Base-by-base conservation (phyloP, 371 early-diverging fungal genomes). In the Lichtheimia ramosa region DNA sequence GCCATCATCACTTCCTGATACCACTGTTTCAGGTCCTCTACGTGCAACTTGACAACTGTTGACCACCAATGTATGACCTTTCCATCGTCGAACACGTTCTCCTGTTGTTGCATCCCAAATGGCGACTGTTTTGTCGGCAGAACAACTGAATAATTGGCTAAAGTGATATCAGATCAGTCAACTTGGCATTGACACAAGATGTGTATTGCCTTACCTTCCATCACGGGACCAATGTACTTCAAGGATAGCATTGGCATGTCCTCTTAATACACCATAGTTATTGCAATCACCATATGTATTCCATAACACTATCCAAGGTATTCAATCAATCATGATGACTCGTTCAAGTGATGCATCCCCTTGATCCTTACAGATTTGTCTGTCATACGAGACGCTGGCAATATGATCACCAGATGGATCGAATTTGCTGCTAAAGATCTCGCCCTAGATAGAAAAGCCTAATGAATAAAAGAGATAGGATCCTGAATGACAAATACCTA, bases 151-250 rank as follows among this genome's bases (percentile, higher is more conserved):
- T 23, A 95, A 68, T 48, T 86, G 83, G 42, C 76, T 82, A 59
- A 10, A 42, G 14, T 34, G 34, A 21, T 23, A 15, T 1, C 27
- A 28, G 23, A 52, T 56, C 12, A 15, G 52, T 39, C 23, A 59
- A 14, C 2, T n/a, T 21, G 18, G 1, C 49, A 5, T 39, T 48
- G 1, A 18, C 3, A 3, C 14, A 50, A 23, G 18, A 15, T 34
- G 25, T 34, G 25, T 25, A 25, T 25, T 25, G 25, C 16, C 24
- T 49, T 80, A 88, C 89, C 75, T 87, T 24, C 83, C 84, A 67
- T 95, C 93, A 21, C 89, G 74, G 53, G 94, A 91, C 97, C 96
- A 98, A 59, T 92, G 90, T 16, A 95, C 66, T 69, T 96, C 94
- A 71, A 94, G 64, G 14, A 98, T 77, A 1, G 94, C 85, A 39